Percentiles rank a stretch among this genome's conserved stretches.
phyloP scores from a whole-genome alignment of 73 alveolate genomes.

The Blepharisma japonicum region DNA sequence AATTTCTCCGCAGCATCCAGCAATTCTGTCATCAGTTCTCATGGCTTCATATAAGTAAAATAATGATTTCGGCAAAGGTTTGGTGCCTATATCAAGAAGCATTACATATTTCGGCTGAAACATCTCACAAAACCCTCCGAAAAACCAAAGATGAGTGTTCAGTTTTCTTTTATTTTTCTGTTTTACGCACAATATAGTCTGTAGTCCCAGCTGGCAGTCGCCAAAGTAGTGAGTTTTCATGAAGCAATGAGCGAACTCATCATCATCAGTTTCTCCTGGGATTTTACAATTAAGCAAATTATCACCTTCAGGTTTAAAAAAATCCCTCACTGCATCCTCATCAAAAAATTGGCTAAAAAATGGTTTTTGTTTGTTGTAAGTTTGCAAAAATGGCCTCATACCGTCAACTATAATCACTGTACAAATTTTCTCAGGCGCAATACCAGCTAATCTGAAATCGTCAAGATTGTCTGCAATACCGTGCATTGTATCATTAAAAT shows the following conservation, averaged over 20 bases:
- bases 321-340: not conserved
- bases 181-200: not conserved
- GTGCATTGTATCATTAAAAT: constrained; percentile 31
- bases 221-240: not conserved
- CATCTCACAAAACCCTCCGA: constrained; percentile 35
- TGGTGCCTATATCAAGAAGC: constrained; percentile 32
- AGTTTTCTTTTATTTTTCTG: constrained; percentile 16
- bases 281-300: not conserved
- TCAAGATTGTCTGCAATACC: constrained; percentile 36
- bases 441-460: constrained; percentile 6
- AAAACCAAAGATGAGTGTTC: constrained; percentile 32
- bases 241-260: constrained; percentile 15
- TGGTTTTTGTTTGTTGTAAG: constrained; percentile 21
- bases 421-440: not conserved
- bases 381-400: constrained; percentile 11
- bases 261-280: not conserved
- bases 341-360: constrained; percentile 18
- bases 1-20: constrained; percentile 35
- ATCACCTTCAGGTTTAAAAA: not conserved
- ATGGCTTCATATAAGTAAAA: constrained; percentile 13
- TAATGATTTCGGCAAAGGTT: constrained; percentile 4
- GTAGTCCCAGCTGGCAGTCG: not conserved
- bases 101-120: constrained; percentile 26
- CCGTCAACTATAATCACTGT: constrained; percentile 6
- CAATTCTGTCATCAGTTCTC: not conserved